Percentiles rank a stretch among this genome's conserved stretches.
Conservation (phyloP, 2,329 filamentous ascomycete genomes). For the Orbilia oligospora region DNA sequence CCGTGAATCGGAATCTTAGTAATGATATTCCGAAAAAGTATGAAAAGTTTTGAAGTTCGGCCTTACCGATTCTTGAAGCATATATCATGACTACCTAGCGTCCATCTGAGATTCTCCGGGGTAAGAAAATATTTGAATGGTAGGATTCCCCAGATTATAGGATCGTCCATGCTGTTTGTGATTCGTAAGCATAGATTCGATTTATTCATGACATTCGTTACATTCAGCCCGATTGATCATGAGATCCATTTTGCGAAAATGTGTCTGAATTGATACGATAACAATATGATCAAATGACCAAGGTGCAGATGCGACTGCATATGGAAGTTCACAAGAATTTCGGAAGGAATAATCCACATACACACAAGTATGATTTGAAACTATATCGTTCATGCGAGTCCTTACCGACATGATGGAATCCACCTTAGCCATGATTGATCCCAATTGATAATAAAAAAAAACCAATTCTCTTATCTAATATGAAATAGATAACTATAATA, state of each 20-base stretch:
- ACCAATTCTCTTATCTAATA: background rate
- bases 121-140: constrained; percentile 81
- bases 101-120: constrained; percentile 85
- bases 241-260: constrained; percentile 62
- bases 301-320: constrained; percentile 4
- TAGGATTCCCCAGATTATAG: constrained; percentile 90
- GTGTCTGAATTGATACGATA: constrained; percentile 1
- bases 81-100: constrained; percentile 92
- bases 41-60: constrained; percentile 5
- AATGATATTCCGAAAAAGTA: background rate
- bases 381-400: constrained; percentile 70
- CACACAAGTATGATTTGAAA: constrained; percentile 91
- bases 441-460: constrained; percentile 2
- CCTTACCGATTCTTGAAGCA: constrained; percentile 76
- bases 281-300: background rate
- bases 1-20: constrained; percentile 15
- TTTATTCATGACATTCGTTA: background rate
- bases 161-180: constrained; percentile 84
- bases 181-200: constrained; percentile 61
- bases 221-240: constrained; percentile 58
- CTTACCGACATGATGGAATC: constrained; percentile 42
- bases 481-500: background rate
- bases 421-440: constrained; percentile 30
- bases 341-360: constrained; percentile 68
- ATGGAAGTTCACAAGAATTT: background rate